A percentile compares a stretch with the other conserved stretches of the same genome.
phyloP scores from a whole-genome alignment of 2,329 filamentous ascomycete species.

The Venturia effusa region DNA sequence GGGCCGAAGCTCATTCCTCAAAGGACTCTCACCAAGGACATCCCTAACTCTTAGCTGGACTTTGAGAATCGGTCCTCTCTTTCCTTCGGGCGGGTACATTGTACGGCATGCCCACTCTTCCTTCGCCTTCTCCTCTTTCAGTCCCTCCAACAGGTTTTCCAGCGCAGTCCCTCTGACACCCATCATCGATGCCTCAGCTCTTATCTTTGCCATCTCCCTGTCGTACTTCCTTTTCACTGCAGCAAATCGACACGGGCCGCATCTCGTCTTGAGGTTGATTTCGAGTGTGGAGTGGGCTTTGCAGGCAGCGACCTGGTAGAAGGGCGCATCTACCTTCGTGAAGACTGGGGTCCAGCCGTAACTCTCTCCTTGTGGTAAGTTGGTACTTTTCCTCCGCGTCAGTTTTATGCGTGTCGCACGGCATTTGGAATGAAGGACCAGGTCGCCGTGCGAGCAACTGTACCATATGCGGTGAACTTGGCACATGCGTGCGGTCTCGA shows the following conservation, averaged over 20 bases:
- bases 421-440: neutral
- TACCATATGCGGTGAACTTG: neutral
- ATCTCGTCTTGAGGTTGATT: neutral
- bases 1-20: neutral
- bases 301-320: neutral
- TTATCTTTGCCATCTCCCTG: neutral
- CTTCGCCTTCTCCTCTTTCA: neutral
- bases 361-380: neutral
- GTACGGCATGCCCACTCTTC: constrained; percentile 1
- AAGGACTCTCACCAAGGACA: neutral
- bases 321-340: neutral
- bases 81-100: neutral
- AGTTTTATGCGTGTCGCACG: neutral
- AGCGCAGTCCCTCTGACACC: neutral
- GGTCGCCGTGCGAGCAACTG: neutral
- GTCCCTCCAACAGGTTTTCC: neutral
- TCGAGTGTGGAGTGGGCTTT: neutral
- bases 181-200: neutral
- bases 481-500: neutral
- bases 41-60: neutral
- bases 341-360: neutral
- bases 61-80: neutral
- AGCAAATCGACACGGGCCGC: neutral
- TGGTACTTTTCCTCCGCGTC: neutral
- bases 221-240: neutral